Conservation (phyloP, 1,139 yeast genomes). For the Pichia norvegensis region DNA sequence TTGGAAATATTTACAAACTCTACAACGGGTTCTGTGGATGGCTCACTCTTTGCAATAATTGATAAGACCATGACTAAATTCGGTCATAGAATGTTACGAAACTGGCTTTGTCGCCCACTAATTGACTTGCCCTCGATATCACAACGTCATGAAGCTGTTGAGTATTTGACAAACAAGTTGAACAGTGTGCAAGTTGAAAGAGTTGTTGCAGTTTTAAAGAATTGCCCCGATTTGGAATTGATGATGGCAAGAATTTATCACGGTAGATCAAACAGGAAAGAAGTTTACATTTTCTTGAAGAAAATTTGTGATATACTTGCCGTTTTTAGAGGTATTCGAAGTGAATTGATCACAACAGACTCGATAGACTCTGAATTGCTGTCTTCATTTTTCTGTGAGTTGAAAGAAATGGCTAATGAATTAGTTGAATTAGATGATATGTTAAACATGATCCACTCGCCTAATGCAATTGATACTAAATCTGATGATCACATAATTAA, state of each 20-base stretch:
- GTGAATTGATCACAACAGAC: constrained; percentile 12
- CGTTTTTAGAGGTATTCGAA: constrained; percentile 24
- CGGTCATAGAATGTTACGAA: constrained; percentile 58
- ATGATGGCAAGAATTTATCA: constrained; percentile 63
- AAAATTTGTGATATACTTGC: constrained; percentile 37
- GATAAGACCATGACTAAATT: constrained; percentile 74
- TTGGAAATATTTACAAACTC: constrained; percentile 67
- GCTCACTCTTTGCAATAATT: constrained; percentile 70
- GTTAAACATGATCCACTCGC: constrained; percentile 48
- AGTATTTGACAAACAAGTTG: constrained; percentile 35
- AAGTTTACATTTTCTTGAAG: constrained; percentile 52
- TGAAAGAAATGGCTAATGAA: constrained; percentile 10
- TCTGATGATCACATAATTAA: constrained; percentile 37
- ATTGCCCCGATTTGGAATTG: constrained; percentile 60
- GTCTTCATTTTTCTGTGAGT: constrained; percentile 6
- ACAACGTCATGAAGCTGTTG: constrained; percentile 56
- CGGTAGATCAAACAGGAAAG: constrained; percentile 55
- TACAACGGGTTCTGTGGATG: constrained; percentile 48
- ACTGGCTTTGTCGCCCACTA: constrained; percentile 75
- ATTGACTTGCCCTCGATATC: constrained; percentile 44
- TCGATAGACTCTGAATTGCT: constrained; percentile 15
- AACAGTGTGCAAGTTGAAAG: constrained; percentile 39
- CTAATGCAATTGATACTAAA: constrained; percentile 47
- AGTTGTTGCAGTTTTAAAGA: constrained; percentile 38
- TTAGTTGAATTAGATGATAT: constrained; percentile 28